phyloP scores from a whole-genome alignment of 352 stramenopile species.

The Phytopythium vexans region DNA sequence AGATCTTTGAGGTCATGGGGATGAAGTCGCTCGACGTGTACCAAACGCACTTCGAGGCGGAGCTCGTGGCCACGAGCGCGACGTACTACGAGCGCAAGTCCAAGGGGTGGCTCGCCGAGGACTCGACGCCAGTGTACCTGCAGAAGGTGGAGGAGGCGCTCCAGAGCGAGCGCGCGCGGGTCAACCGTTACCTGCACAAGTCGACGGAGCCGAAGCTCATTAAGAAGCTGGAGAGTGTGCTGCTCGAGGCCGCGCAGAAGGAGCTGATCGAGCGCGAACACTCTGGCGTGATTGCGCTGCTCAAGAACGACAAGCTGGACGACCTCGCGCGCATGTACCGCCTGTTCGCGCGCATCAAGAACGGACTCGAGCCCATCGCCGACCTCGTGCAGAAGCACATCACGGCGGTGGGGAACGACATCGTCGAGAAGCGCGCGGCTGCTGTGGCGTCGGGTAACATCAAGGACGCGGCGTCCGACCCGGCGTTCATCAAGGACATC shows the following conservation, averaged over 20 bases:
- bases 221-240: slow-evolving; percentile 90
- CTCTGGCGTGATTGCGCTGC: slow-evolving; percentile 93
- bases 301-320: slow-evolving; percentile 97
- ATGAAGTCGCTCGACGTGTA: slow-evolving; percentile 97
- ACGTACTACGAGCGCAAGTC: slow-evolving; percentile 96
- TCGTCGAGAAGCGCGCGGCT: slow-evolving; percentile 82
- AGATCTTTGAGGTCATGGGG: slow-evolving; percentile 98
- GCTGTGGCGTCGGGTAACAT: slow-evolving; percentile 91
- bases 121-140: slow-evolving; percentile 98
- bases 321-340: slow-evolving; percentile 98
- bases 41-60: slow-evolving; percentile 92
- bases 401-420: slow-evolving; percentile 81
- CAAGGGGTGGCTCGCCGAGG: slow-evolving; percentile 96
- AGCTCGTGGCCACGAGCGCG: slow-evolving; percentile 91
- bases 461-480: slow-evolving; percentile 91
- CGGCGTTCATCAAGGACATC: slow-evolving; percentile 98
- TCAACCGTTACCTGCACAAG: slow-evolving; percentile 96
- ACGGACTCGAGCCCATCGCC: slow-evolving; percentile 96
- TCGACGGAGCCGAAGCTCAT: slow-evolving; percentile 96
- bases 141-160: slow-evolving; percentile 91
- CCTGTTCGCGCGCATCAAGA: slow-evolving; percentile 95
- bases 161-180: slow-evolving; percentile 79
- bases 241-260: slow-evolving; percentile 94
- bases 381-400: slow-evolving; percentile 97
- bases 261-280: slow-evolving; percentile 98